Base-by-base conservation (phyloP, 2,329 filamentous ascomycete species). In the Pleomassaria siparia region DNA sequence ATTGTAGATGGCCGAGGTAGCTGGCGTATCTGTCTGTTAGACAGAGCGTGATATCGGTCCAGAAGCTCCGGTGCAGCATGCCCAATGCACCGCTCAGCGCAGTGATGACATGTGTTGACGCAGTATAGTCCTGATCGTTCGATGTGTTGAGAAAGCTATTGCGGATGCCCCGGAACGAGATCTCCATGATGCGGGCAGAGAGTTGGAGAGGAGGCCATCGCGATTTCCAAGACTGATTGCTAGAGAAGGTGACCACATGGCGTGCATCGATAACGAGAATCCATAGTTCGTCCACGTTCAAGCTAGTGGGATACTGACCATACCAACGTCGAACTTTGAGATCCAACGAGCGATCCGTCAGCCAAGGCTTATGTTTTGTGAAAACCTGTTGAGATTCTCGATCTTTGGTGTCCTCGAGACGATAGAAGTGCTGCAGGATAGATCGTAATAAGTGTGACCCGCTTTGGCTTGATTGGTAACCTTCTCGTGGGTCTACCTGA, bases 231-330 rank as follows among this genome's bases (percentile, higher is more conserved):
- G 67, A 73, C 48, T 74, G 72, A 41, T 74, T 74, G 40, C 64
- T 71, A 0, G 71, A 72, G 43, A 74, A 73, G 0, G 72, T 74
- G 11, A 74, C 71, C 20, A 74, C 61, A 46, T 75, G 72, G 21
- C 69, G 59, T 4, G 63, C 48, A 55, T 75, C 72, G 2, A 75
- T 54, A 0, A 69, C 69, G 3, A 75, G 58, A 15, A 74, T 67
- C 72, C 72, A 74, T 3, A 74, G 51, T 47, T 75, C 72, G 50
- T 75, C 72, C 2, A 74, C 72, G 41, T 74, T 73, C 10, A 75
- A 58, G 9, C 62, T 61, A 5, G 66, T 68, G 6, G 72, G 72
- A 45, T 74, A 72, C 35, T 73, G 64, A 2, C 72, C 72, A 50
- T 74, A 74, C 71, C 71, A 73, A 11, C 72, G 65, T 4, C 72